Percentiles rank a stretch among this genome's conserved stretches.
Conservation (phyloP, 2,329 filamentous ascomycete genomes). For the Teratosphaeria zuluensis region DNA sequence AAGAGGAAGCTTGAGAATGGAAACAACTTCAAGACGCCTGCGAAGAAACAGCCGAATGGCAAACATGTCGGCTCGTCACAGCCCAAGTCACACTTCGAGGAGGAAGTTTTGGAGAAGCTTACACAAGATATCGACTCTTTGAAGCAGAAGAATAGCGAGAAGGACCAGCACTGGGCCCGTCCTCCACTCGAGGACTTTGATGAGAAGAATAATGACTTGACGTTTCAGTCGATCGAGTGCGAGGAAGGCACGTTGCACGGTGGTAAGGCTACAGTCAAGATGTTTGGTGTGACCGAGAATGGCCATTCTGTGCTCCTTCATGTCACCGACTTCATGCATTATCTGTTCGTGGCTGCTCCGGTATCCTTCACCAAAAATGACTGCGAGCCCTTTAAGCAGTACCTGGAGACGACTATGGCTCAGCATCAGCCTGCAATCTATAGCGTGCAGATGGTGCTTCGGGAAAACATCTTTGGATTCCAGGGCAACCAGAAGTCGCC, state of each 20-base stretch:
- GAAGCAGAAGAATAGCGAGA: constrained; percentile 81
- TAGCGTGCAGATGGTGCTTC: constrained; percentile 69
- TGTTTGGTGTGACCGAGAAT: constrained; percentile 81
- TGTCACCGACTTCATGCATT: constrained; percentile 92
- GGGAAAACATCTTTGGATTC: constrained; percentile 88
- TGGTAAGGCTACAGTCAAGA: constrained; percentile 68
- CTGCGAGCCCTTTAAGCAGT: constrained; percentile 67
- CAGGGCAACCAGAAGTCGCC: constrained; percentile 87
- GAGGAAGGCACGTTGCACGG: constrained; percentile 79
- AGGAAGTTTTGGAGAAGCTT: constrained; percentile 88
- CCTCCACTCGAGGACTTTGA: constrained; percentile 53
- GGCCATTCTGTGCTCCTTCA: constrained; percentile 92
- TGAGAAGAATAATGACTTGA: constrained; percentile 57
- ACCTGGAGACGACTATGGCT: constrained; percentile 69
- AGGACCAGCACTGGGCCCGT: constrained; percentile 83
- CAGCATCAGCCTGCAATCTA: constrained; percentile 65
- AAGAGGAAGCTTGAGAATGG: constrained; percentile 75
- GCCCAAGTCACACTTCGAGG: constrained; percentile 84
- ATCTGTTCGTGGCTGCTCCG: constrained; percentile 86
- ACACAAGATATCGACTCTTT: constrained; percentile 83
- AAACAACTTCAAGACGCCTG: constrained; percentile 52
- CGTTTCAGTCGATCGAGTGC: constrained; percentile 90
- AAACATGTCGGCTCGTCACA: constrained; percentile 60
- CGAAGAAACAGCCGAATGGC: constrained; percentile 35
- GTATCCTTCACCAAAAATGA: constrained; percentile 70